Conservation (phyloP, 179 eudicot genomes). For the Pouteria campechiana region DNA sequence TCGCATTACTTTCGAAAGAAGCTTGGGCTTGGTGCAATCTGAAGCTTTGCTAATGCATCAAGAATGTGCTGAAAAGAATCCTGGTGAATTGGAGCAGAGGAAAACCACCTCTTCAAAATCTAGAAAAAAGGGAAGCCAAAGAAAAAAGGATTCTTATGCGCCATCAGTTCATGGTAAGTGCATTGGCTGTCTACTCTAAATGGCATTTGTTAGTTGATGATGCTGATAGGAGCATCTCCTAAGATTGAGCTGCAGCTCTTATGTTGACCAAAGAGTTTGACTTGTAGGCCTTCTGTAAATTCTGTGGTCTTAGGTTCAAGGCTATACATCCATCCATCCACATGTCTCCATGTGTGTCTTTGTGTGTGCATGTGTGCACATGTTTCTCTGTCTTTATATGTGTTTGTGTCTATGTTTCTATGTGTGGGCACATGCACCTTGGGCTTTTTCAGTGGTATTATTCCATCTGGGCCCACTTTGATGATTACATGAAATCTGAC, state of each 20-base stretch:
- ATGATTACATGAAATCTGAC: no score
- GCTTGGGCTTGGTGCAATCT: constrained; percentile 79
- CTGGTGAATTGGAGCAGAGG: constrained; percentile 22
- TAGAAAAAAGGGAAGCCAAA: constrained; percentile 41
- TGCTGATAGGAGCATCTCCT: neutral
- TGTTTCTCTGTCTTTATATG: constrained; percentile 1
- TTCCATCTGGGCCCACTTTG: no score
- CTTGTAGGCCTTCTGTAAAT: no score
- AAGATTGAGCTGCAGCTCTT: no score
- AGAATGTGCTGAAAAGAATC: constrained; percentile 13
- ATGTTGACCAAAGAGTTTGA: no score
- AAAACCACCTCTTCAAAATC: constrained; percentile 36
- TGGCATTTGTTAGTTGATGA: neutral
- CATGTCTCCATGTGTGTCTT: no score
- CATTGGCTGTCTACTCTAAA: constrained; percentile 1
- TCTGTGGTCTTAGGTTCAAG: no score
- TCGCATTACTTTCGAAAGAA: constrained; percentile 74
- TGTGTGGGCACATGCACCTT: no score
- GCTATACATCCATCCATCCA: no score
- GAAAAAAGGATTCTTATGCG: constrained; percentile 17
- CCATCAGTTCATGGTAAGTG: constrained; percentile 32
- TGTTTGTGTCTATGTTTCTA: no score
- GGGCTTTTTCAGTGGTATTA: no score
- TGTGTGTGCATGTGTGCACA: no score
- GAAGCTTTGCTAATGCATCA: constrained; percentile 64